These are phyloP conservation scores for Irpex sp. DNA, from an alignment of 1,284 basidiomycete genomes.

Conservation along the genomic window DNA sequence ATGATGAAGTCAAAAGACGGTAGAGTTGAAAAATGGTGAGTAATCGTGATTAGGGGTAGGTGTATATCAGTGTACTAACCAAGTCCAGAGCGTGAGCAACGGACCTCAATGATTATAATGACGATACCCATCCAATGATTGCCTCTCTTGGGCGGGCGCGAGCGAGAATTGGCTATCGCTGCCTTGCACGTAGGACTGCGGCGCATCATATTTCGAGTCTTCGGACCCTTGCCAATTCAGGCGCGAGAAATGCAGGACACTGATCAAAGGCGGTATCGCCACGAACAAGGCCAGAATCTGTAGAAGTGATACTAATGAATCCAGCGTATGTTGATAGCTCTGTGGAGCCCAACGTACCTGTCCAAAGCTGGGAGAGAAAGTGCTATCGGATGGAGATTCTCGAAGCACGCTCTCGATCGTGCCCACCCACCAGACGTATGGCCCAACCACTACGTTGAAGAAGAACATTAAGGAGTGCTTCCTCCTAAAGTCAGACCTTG, in stretches of 20 bases:
- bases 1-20: too few species aligned
- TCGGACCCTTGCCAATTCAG: too few species aligned
- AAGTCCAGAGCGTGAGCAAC: too few species aligned
- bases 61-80: too few species aligned
- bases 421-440: not conserved
- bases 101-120: too few species aligned
- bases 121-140: too few species aligned
- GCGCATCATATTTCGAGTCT: too few species aligned
- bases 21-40: too few species aligned
- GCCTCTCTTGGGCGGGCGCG: too few species aligned
- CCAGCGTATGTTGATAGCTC: not conserved
- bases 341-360: not conserved
- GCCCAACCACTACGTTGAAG: not conserved
- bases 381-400: not conserved
- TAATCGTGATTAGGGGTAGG: too few species aligned
- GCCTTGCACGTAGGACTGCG: too few species aligned
- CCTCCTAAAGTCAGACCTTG: not conserved
- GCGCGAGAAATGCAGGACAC: not conserved
- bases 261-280: not conserved
- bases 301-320: not conserved
- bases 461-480: not conserved
- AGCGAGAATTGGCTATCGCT: too few species aligned
- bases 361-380: not conserved
- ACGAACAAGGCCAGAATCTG: not conserved
- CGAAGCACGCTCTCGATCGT: not conserved